Conservation (phyloP, 108 stramenopile species). For the Fragilariopsis cylindrus region DNA sequence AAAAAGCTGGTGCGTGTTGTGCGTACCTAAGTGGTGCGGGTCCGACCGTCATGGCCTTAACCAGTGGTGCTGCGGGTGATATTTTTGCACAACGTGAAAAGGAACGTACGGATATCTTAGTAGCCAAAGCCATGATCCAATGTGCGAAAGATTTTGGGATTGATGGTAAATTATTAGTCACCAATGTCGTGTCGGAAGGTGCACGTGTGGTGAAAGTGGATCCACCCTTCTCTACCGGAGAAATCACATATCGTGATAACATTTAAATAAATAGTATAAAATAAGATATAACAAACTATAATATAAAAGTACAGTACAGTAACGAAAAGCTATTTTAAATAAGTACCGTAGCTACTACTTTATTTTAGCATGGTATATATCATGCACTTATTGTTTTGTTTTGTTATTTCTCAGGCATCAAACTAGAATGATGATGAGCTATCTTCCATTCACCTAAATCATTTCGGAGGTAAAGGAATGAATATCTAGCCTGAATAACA, state of each 20-base stretch:
- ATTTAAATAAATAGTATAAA: slow-evolving; percentile 45
- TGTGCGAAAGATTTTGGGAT: slow-evolving; percentile 79
- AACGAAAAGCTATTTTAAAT: background rate
- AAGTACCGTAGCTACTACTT: background rate
- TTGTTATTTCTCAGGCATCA: slow-evolving; percentile 51
- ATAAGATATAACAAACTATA: background rate
- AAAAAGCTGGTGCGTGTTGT: slow-evolving; percentile 92
- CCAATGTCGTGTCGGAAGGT: slow-evolving; percentile 77
- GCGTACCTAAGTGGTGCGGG: slow-evolving; percentile 95
- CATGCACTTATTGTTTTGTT: slow-evolving; percentile 2
- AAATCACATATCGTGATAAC: slow-evolving; percentile 84
- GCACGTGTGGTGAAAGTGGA: slow-evolving; percentile 82
- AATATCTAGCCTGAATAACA: slow-evolving; percentile 54
- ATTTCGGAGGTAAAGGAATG: slow-evolving; percentile 56
- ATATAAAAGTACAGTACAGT: background rate
- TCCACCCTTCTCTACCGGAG: slow-evolving; percentile 83
- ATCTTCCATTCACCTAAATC: slow-evolving; percentile 63
- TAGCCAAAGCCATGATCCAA: slow-evolving; percentile 94
- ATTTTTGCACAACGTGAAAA: slow-evolving; percentile 96
- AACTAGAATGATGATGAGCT: slow-evolving; percentile 63
- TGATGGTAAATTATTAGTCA: slow-evolving; percentile 79
- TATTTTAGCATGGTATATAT: background rate
- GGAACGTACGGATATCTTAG: slow-evolving; percentile 91
- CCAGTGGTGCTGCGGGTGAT: slow-evolving; percentile 94
- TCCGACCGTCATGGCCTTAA: slow-evolving; percentile 97